Conservation (phyloP, 1,284 basidiomycete genomes). For the Spongispora temasekensis region DNA sequence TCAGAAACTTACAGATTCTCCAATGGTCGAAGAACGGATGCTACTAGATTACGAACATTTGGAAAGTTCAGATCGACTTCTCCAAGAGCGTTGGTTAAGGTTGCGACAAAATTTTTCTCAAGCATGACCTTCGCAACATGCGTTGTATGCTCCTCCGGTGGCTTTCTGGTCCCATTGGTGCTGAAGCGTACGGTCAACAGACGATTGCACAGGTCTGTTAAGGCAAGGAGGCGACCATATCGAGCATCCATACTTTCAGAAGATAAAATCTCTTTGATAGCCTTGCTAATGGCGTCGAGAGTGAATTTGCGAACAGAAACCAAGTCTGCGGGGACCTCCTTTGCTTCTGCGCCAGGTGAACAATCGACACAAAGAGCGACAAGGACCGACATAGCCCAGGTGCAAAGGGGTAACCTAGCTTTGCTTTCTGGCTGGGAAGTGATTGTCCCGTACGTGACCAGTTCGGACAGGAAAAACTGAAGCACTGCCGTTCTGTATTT, state of each 20-base stretch:
- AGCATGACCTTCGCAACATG: slow-evolving; percentile 98
- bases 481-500: slow-evolving; percentile 70
- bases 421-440: slow-evolving; percentile 57
- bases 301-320: slow-evolving; percentile 88
- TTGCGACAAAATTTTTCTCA: slow-evolving; percentile 94
- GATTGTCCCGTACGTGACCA: slow-evolving; percentile 78
- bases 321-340: slow-evolving; percentile 78
- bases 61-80: slow-evolving; percentile 98
- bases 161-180: slow-evolving; percentile 55
- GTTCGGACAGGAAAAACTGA: slow-evolving; percentile 75
- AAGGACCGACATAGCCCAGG: slow-evolving; percentile 91
- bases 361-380: slow-evolving; percentile 92
- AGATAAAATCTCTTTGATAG: slow-evolving; percentile 80
- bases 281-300: slow-evolving; percentile 84
- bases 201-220: slow-evolving; percentile 88
- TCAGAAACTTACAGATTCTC: slow-evolving; percentile 75
- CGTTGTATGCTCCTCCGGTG: slow-evolving; percentile 79
- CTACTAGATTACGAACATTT: slow-evolving; percentile 83
- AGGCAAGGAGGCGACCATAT: slow-evolving; percentile 88
- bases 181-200: slow-evolving; percentile 81
- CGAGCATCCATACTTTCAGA: slow-evolving; percentile 72
- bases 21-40: slow-evolving; percentile 85
- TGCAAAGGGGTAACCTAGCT: slow-evolving; percentile 67
- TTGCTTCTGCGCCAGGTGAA: slow-evolving; percentile 62
- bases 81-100: slow-evolving; percentile 85